Evolutionary conservation across 495 filamentous ascomycete genomes (phyloP).

Genomic region (Aspergillus asperescens): DNA sequence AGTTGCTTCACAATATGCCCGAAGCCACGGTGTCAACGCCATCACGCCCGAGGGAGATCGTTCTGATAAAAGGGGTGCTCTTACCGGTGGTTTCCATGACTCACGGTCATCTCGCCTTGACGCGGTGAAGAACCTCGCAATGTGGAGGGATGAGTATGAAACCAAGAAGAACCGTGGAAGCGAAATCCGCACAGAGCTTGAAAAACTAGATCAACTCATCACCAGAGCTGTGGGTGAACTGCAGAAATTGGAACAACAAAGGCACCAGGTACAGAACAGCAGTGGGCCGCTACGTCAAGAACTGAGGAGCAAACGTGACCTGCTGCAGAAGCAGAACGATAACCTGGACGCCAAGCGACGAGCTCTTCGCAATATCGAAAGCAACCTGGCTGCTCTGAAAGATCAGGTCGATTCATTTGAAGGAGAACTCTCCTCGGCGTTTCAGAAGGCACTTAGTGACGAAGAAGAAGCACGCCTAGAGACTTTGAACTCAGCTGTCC

Average conservation of each 20-base stretch:
- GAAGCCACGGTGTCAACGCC: slow-evolving; percentile 82
- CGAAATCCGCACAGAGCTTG: slow-evolving; percentile 61
- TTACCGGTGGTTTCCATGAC: slow-evolving; percentile 91
- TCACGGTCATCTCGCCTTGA: slow-evolving; percentile 75
- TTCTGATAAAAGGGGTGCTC: slow-evolving; percentile 86
- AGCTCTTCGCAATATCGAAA: slow-evolving; percentile 67
- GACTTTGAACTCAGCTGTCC: slow-evolving; percentile 57
- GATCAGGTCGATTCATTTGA: slow-evolving; percentile 69
- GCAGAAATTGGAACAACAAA: slow-evolving; percentile 75
- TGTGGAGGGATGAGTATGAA: slow-evolving; percentile 71
- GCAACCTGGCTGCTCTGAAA: slow-evolving; percentile 65
- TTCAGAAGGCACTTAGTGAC: slow-evolving; percentile 82
- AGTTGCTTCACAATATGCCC: slow-evolving; percentile 80
- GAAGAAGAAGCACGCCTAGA: slow-evolving; percentile 81
- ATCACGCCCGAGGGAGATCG: slow-evolving; percentile 93
- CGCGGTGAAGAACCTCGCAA: slow-evolving; percentile 69
- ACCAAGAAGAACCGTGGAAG: slow-evolving; percentile 50
- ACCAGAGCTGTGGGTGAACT: slow-evolving; percentile 74
- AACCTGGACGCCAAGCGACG: slow-evolving; percentile 67
- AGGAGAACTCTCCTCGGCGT: slow-evolving; percentile 73
- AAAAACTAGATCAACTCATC: slow-evolving; percentile 77
- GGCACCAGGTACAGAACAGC: slow-evolving; percentile 71
- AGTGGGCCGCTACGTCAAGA: slow-evolving; percentile 74
- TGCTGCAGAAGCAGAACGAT: slow-evolving; percentile 67
- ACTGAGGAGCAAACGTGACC: slow-evolving; percentile 61